Evolutionary conservation across 2,329 filamentous ascomycete species (phyloP).

Genomic region (Byssochlamys sp.): DNA sequence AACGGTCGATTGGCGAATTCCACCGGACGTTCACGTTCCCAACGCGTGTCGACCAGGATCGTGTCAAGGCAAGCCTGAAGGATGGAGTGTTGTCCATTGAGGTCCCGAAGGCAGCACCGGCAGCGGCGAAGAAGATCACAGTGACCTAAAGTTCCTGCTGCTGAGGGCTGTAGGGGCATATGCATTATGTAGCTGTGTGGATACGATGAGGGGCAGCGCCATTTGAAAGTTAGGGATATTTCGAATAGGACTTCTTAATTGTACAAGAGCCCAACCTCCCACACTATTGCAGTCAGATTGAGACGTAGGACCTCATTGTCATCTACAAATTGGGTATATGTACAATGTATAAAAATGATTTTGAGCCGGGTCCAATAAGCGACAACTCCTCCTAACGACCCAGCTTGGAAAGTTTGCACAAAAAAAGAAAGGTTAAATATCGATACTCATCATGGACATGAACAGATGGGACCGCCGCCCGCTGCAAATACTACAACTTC

Average conservation of each 20-base stretch:
- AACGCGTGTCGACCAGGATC: conserved; percentile 45
- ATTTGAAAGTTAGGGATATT: neutral
- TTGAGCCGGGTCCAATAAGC: neutral
- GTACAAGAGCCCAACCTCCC: too few relatives aligned
- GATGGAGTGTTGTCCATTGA: conserved; percentile 46
- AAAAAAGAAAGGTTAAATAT: neutral
- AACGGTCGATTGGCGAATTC: conserved; percentile 49
- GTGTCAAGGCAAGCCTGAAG: conserved; percentile 48
- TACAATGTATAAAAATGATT: neutral
- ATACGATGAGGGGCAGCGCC: neutral
- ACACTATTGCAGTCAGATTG: neutral
- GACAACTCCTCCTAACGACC: neutral
- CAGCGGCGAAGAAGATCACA: conserved; percentile 39
- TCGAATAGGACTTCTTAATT: neutral
- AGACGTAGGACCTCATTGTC: neutral
- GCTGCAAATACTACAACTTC: neutral
- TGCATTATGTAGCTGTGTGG: neutral
- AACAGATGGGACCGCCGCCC: neutral
- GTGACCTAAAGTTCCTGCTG: neutral
- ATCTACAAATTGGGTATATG: neutral
- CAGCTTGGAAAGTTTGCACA: neutral
- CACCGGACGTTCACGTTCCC: conserved; percentile 49
- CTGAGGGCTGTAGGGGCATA: neutral
- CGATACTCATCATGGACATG: neutral
- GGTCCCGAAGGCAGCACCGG: conserved; percentile 45